These are phyloP conservation scores for Ambrosiella cleistominuta DNA, from an alignment of 2,329 filamentous ascomycete species.

Conservation along the genomic window DNA sequence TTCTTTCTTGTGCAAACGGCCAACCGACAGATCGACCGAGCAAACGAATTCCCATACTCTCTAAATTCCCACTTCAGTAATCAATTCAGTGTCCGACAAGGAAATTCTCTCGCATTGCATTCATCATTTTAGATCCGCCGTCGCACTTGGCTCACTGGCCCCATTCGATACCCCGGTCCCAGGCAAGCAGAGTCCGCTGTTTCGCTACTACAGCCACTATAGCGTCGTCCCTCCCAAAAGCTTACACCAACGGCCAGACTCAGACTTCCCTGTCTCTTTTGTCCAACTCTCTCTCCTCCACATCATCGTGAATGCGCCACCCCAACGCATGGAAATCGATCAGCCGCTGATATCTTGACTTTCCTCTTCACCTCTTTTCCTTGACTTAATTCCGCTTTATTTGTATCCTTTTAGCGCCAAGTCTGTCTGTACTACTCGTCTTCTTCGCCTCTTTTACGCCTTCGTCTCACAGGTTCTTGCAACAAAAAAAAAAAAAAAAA, in stretches of 20 bases:
- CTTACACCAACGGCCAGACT: not conserved
- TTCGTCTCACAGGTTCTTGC: not conserved
- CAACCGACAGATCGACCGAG: too few species aligned
- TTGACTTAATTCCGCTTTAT: not conserved
- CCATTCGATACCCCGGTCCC: not conserved
- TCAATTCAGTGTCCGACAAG: too few species aligned
- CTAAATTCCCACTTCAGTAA: too few species aligned
- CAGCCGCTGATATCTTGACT: not conserved
- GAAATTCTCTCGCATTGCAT: too few species aligned
- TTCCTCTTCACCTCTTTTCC: not conserved
- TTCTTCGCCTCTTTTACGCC: constrained; percentile 1
- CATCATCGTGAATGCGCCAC: not conserved
- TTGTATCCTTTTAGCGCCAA: not conserved
- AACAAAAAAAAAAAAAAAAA: not conserved
- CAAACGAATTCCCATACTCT: too few species aligned
- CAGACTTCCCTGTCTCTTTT: not conserved
- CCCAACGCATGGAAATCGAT: not conserved
- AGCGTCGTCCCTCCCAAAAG: not conserved
- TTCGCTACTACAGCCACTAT: not conserved
- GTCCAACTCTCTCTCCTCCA: not conserved
- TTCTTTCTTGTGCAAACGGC: too few species aligned
- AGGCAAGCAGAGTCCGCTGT: not conserved
- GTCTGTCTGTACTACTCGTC: not conserved
- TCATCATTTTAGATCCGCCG: not conserved
- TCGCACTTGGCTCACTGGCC: not conserved